These are phyloP conservation scores for Bipolaris bicolor DNA, from an alignment of 2,329 filamentous ascomycete species.

Conservation along the genomic window DNA sequence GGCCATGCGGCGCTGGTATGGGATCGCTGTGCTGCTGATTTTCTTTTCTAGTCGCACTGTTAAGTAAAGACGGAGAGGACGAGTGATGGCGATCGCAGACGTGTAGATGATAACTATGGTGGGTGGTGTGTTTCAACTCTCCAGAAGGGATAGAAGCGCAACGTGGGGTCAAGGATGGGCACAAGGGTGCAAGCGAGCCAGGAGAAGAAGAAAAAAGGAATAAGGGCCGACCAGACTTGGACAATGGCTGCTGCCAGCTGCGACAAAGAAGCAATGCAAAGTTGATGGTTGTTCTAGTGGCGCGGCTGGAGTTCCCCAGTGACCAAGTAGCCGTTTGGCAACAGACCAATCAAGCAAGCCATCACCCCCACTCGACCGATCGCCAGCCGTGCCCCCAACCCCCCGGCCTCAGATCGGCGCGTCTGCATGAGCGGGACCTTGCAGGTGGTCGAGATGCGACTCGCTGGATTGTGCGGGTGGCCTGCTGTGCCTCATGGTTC, in stretches of 20 bases:
- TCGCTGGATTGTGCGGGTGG: neutral
- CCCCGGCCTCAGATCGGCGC: conserved; percentile 19
- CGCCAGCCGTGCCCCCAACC: conserved; percentile 13
- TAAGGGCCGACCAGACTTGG: neutral
- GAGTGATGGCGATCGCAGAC: neutral
- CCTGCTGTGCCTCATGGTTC: conserved; percentile 9
- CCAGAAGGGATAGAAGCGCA: neutral
- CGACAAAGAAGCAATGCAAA: neutral
- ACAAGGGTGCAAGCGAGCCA: neutral
- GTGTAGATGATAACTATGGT: neutral
- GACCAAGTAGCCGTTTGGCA: neutral
- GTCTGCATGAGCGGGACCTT: conserved; percentile 27
- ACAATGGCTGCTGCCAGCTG: neutral
- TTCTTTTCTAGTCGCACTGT: neutral
- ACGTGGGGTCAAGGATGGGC: neutral
- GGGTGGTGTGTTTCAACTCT: neutral
- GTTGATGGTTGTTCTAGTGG: neutral
- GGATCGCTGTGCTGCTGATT: neutral
- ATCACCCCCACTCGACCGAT: conserved; percentile 9
- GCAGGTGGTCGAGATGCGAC: conserved; percentile 18
- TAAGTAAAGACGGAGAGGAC: neutral
- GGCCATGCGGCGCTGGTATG: conserved; percentile 29
- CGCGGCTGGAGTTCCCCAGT: conserved; percentile 4
- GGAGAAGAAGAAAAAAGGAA: neutral
- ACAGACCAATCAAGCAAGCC: conserved; percentile 21